Percentiles rank a stretch among this genome's conserved stretches.
These are phyloP conservation scores for Leccinellum luteum DNA, from an alignment of 768 basidiomycete genomes.

Conservation along the genomic window DNA sequence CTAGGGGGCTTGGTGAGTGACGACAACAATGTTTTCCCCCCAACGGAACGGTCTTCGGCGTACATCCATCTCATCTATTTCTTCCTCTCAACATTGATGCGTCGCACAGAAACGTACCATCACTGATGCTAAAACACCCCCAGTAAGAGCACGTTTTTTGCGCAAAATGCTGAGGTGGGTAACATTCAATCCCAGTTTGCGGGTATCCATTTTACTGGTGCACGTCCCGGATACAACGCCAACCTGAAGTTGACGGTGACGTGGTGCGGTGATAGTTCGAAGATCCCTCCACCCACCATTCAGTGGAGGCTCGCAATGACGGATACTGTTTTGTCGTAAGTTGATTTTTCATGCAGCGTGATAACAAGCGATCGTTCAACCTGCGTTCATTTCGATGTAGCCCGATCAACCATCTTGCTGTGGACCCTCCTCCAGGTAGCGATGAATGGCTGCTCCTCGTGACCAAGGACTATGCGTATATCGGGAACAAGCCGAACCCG, in stretches of 20 bases:
- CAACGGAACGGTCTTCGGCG: conserved; percentile 3
- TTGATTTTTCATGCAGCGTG: neutral
- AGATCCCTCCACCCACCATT: neutral
- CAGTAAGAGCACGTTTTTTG: neutral
- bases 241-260: neutral
- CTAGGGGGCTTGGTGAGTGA: conserved; percentile 6
- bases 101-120: neutral
- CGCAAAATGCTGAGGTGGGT: neutral
- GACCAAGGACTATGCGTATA: neutral
- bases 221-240: neutral
- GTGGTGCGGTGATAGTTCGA: too few species aligned
- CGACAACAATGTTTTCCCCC: conserved; percentile 7
- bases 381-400: neutral
- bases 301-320: neutral
- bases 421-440: neutral
- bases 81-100: neutral
- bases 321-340: neutral
- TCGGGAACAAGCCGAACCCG: neutral
- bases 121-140: neutral
- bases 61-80: neutral
- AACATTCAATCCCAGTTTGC: neutral
- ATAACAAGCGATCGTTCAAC: neutral
- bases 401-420: neutral
- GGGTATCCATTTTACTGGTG: conserved; percentile 1
- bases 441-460: neutral